phyloP scores from a whole-genome alignment of 768 basidiomycete species.

The Tylopilus cervinicoccineus region DNA sequence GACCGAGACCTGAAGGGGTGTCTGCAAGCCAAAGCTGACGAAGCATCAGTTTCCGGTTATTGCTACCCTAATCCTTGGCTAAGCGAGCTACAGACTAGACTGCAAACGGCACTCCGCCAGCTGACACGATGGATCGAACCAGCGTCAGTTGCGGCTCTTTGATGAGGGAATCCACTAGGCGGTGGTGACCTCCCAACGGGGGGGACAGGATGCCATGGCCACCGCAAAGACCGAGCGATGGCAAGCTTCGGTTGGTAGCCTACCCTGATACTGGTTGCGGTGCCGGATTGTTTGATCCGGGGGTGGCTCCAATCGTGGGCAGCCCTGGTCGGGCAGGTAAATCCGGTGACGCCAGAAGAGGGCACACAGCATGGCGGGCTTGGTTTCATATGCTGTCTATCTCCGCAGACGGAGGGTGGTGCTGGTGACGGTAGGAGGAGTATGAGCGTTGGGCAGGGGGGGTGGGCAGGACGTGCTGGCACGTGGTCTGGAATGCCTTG shows the following conservation, averaged over 20 bases:
- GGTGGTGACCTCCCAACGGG: not conserved
- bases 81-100: not conserved
- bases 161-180: not conserved
- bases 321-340: constrained; percentile 4
- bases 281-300: constrained; percentile 10
- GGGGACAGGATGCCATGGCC: not conserved
- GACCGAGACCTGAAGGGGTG: not conserved
- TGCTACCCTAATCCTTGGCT: not conserved
- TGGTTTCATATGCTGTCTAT: constrained; percentile 18
- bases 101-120: constrained; percentile 3
- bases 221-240: not conserved
- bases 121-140: constrained; percentile 1
- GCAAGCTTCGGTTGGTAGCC: no score
- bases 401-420: constrained; percentile 23
- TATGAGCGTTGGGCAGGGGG: no score
- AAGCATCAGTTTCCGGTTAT: no score
- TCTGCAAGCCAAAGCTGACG: not conserved
- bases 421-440: constrained; percentile 16
- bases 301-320: not conserved
- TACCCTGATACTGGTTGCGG: constrained; percentile 1
- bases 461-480: no score
- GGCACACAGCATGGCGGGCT: constrained; percentile 7
- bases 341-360: constrained; percentile 3
- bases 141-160: not conserved
- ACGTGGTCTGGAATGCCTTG: not conserved